A percentile compares a stretch with the other conserved stretches of the same genome.
phyloP scores from a whole-genome alignment of 306 rosid genomes.

The Glycine soja region DNA sequence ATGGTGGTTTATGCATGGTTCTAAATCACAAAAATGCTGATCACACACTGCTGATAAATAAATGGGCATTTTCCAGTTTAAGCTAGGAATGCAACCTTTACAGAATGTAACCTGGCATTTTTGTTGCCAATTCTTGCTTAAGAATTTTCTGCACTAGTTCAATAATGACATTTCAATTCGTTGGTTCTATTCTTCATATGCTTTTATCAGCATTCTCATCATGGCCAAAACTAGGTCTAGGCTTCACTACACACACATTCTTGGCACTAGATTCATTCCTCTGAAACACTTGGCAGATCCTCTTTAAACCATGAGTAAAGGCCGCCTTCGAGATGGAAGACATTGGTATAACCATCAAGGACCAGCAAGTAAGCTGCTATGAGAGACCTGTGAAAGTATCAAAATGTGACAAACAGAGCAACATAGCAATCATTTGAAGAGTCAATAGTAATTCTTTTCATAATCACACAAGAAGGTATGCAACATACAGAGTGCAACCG shows the following conservation, averaged over 20 bases:
- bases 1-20: constrained; percentile 18
- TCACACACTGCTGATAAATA: constrained; percentile 6
- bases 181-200: constrained; percentile 38
- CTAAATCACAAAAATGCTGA: constrained; percentile 33
- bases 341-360: constrained; percentile 83
- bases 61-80: constrained; percentile 28
- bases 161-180: constrained; percentile 43
- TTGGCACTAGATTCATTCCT: constrained; percentile 53
- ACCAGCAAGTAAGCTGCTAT: constrained; percentile 97
- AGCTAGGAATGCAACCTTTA: constrained; percentile 32
- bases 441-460: background rate
- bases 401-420: constrained; percentile 18
- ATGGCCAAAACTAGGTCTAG: constrained; percentile 59
- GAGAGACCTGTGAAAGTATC: constrained; percentile 69
- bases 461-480: constrained; percentile 1
- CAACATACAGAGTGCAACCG: background rate
- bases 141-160: constrained; percentile 44
- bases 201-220: constrained; percentile 46
- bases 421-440: constrained; percentile 11
- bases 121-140: constrained; percentile 35
- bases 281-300: constrained; percentile 69
- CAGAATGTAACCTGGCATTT: constrained; percentile 26
- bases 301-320: constrained; percentile 85
- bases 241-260: constrained; percentile 34
- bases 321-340: constrained; percentile 95